Evolutionary conservation across 2,329 filamentous ascomycete genomes (phyloP).

Genomic region (Trichoderma guizhouense): DNA sequence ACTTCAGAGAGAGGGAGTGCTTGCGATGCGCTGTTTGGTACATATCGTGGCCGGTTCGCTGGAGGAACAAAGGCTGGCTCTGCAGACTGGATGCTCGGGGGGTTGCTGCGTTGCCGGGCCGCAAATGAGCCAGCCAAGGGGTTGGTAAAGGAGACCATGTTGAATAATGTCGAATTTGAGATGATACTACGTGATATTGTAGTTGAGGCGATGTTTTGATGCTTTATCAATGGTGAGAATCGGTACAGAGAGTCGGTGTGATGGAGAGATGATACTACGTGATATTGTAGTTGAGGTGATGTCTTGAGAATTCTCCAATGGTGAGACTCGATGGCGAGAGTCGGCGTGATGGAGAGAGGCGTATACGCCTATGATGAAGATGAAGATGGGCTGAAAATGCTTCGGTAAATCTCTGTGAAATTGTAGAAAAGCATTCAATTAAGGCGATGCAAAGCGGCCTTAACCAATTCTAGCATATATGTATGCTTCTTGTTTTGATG

Average conservation of each 20-base stretch:
- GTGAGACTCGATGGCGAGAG: not conserved
- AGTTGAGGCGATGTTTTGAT: not conserved
- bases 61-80: not conserved
- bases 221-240: not conserved
- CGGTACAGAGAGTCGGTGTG: not conserved
- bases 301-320: not conserved
- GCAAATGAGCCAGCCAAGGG: too few species aligned
- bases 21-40: conserved; percentile 29
- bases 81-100: not conserved
- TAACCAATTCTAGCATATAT: not conserved
- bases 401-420: not conserved
- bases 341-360: not conserved
- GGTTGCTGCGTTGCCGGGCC: not conserved
- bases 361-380: not conserved
- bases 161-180: not conserved
- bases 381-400: not conserved
- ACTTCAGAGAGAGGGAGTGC: conserved; percentile 27
- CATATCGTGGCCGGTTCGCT: conserved; percentile 22
- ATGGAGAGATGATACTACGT: too few species aligned
- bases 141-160: not conserved
- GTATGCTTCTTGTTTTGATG: not conserved
- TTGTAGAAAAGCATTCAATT: not conserved
- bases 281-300: not conserved
- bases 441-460: not conserved
- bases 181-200: not conserved